phyloP scores from a whole-genome alignment of 2,329 filamentous ascomycete species.

The Tolypocladium album region DNA sequence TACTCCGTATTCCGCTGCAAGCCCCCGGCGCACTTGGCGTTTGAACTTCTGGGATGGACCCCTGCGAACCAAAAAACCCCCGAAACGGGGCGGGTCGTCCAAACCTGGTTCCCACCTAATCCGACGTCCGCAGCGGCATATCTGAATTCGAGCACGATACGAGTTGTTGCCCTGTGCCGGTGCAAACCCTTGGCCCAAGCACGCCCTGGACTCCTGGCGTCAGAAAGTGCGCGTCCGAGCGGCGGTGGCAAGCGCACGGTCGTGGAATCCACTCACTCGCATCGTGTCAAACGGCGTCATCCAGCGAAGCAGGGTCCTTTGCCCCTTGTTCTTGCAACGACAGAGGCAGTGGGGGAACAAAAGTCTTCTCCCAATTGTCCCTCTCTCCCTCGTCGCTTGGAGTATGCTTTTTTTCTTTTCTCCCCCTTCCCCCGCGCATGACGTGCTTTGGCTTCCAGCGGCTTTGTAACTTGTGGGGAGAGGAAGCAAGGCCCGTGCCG shows the following conservation, averaged over 20 bases:
- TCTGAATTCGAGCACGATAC: neutral
- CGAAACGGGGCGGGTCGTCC: neutral
- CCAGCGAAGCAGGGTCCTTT: neutral
- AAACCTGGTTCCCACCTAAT: neutral
- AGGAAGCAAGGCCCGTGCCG: neutral
- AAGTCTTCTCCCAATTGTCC: neutral
- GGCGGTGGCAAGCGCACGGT: neutral
- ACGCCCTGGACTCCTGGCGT: neutral
- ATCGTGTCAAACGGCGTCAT: neutral
- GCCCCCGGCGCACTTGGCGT: neutral
- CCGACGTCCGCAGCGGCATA: neutral
- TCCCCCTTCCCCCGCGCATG: neutral
- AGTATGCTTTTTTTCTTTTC: neutral
- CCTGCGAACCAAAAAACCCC: neutral
- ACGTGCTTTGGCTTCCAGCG: neutral
- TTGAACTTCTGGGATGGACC: neutral
- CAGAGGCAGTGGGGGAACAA: too few species aligned
- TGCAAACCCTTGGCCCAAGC: neutral
- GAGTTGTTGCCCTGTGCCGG: neutral
- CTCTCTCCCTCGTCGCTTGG: neutral
- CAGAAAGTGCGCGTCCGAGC: neutral
- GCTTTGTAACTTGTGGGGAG: neutral
- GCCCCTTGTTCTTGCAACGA: neutral
- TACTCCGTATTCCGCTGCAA: neutral
- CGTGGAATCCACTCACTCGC: neutral